These are phyloP conservation scores for Pythium sukuiense DNA, from an alignment of 352 stramenopile species.

Conservation along the genomic window DNA sequence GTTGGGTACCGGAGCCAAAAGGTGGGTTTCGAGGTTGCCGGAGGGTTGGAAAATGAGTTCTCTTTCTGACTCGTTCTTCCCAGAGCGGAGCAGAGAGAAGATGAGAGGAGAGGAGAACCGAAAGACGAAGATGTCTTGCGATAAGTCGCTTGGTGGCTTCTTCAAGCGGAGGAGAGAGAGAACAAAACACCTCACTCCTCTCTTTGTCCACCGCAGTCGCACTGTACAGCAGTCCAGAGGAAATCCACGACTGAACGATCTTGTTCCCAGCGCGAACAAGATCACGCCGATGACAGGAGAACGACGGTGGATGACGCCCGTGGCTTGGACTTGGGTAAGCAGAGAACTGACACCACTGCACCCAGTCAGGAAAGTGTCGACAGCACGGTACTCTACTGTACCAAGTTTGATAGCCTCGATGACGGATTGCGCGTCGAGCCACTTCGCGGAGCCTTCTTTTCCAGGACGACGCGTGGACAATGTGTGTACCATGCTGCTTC, in stretches of 20 bases:
- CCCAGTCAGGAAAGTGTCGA: neutral
- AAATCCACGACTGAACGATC: constrained; percentile 2
- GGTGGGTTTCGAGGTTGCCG: neutral
- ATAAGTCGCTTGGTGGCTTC: constrained; percentile 9
- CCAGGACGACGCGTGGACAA: neutral
- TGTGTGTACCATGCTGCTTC: neutral
- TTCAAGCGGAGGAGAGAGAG: neutral
- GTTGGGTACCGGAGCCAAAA: neutral
- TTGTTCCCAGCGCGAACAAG: neutral
- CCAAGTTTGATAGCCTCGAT: neutral
- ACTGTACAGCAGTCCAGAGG: neutral
- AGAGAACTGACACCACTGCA: neutral
- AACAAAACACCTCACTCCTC: too few species aligned
- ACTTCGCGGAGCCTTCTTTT: neutral
- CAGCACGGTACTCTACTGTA: neutral
- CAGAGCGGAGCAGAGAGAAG: neutral
- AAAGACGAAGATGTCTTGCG: neutral
- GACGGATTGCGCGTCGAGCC: neutral
- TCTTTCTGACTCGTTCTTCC: constrained; percentile 1
- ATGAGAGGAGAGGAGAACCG: neutral
- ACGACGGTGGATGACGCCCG: neutral
- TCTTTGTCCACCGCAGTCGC: too few species aligned
- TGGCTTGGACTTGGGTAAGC: neutral
- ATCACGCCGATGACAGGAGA: neutral
- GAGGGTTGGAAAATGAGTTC: constrained; percentile 6